Conservation (phyloP, 306 rosid genomes). For the Fragaria ananassa region DNA sequence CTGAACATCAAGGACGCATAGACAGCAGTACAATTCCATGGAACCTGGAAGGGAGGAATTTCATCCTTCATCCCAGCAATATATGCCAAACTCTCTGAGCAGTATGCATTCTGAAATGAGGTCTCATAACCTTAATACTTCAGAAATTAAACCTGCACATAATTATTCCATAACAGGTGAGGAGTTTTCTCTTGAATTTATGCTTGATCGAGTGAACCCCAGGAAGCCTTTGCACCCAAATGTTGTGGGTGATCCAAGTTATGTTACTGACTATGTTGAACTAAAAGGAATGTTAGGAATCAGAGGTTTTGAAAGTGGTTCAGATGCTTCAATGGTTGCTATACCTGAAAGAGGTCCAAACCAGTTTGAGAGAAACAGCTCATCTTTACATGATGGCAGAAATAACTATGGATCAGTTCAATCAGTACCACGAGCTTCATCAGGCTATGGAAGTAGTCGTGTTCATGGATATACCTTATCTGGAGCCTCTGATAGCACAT, state of each 20-base stretch:
- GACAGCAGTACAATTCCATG: slow-evolving; percentile 37
- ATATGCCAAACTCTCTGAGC: slow-evolving; percentile 42
- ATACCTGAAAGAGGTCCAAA: slow-evolving; percentile 47
- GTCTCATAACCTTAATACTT: slow-evolving; percentile 30
- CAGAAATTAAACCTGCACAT: slow-evolving; percentile 66
- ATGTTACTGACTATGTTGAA: slow-evolving; percentile 50
- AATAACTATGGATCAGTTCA: slow-evolving; percentile 48
- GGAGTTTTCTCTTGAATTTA: slow-evolving; percentile 78
- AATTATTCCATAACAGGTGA: slow-evolving; percentile 86
- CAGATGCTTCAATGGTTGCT: slow-evolving; percentile 58
- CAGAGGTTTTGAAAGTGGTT: slow-evolving; percentile 62
- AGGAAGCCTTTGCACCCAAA: slow-evolving; percentile 54
- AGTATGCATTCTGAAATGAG: slow-evolving; percentile 38
- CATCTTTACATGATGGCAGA: slow-evolving; percentile 42
- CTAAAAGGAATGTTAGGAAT: slow-evolving; percentile 62
- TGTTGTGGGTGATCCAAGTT: slow-evolving; percentile 46
- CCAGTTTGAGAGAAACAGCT: slow-evolving; percentile 45
- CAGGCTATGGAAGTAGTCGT: slow-evolving; percentile 47
- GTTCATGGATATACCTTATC: slow-evolving; percentile 49
- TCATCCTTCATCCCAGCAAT: slow-evolving; percentile 42
- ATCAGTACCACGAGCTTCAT: slow-evolving; percentile 45
- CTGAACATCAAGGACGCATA: slow-evolving; percentile 39
- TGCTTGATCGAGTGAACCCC: slow-evolving; percentile 76
- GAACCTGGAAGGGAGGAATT: slow-evolving; percentile 55
- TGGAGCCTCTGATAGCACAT: slow-evolving; percentile 52